These are phyloP conservation scores for Penicillium fimorum DNA, from an alignment of 495 filamentous ascomycete genomes.

Conservation along the genomic window DNA sequence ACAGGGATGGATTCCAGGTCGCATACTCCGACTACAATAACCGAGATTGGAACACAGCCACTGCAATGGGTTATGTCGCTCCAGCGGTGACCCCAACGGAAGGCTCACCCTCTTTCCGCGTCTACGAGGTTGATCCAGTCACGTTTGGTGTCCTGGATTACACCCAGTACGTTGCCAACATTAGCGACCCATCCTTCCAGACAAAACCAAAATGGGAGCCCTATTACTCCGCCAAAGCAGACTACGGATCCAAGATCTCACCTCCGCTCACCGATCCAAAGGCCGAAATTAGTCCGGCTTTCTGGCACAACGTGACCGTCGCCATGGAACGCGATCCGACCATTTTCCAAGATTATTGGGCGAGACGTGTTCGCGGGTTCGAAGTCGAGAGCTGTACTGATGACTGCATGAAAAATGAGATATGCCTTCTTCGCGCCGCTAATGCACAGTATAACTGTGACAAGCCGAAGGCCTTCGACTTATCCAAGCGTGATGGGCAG, in stretches of 20 bases:
- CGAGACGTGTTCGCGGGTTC: conserved; percentile 37
- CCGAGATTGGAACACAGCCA: conserved; percentile 37
- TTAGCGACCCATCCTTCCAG: conserved; percentile 43
- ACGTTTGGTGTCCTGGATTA: conserved; percentile 54
- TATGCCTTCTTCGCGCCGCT: conserved; percentile 44
- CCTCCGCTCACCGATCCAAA: conserved; percentile 33
- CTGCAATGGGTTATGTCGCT: conserved; percentile 48
- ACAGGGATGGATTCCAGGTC: conserved; percentile 55
- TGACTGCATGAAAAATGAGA: conserved; percentile 35
- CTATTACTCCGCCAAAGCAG: conserved; percentile 54
- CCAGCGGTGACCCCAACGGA: conserved; percentile 54
- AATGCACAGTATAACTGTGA: conserved; percentile 37
- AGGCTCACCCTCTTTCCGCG: conserved; percentile 53
- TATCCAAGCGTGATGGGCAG: conserved; percentile 19
- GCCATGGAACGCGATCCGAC: conserved; percentile 36
- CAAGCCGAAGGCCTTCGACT: conserved; percentile 19
- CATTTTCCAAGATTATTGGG: conserved; percentile 40
- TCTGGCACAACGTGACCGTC: conserved; percentile 59
- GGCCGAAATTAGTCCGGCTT: conserved; percentile 51
- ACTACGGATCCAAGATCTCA: conserved; percentile 47
- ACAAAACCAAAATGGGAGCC: conserved; percentile 44
- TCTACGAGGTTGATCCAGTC: conserved; percentile 56
- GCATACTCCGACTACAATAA: conserved; percentile 47
- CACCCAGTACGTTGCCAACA: conserved; percentile 53
- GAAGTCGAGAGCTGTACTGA: conserved; percentile 32